Percentiles rank a stretch among this genome's conserved stretches.
Evolutionary conservation across 129 eudicot genomes (phyloP).

Genomic region (Erigeron canadensis): DNA sequence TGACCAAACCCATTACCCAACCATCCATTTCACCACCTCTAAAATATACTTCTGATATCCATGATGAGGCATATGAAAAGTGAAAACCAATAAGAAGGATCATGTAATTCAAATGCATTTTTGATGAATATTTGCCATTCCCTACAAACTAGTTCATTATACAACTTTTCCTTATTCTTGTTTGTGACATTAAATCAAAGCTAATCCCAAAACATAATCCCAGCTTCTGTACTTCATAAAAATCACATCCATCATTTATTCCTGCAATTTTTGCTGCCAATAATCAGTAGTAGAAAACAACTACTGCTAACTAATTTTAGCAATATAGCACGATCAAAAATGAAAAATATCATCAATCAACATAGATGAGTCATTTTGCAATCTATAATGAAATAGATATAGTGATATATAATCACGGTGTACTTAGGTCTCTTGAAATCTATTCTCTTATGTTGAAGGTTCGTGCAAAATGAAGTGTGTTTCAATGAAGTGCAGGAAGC

Average conservation of each 20-base stretch:
- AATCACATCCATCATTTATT: slow-evolving; percentile 28
- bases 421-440: too few relatives aligned
- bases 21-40: too few relatives aligned
- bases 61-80: too few relatives aligned
- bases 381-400: not conserved
- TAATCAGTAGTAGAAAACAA: not conserved
- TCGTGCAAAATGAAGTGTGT: slow-evolving; percentile 11
- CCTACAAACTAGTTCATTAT: slow-evolving; percentile 14
- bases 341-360: not conserved
- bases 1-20: too few relatives aligned
- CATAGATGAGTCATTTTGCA: not conserved
- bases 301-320: too few relatives aligned
- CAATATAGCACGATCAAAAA: too few relatives aligned
- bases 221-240: slow-evolving; percentile 3
- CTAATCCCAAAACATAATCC: not conserved
- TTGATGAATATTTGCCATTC: slow-evolving; percentile 2
- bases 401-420: not conserved
- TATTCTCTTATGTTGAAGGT: too few relatives aligned
- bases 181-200: not conserved
- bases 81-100: not conserved
- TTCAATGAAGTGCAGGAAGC: not conserved
- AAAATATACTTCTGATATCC: too few relatives aligned
- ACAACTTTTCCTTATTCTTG: slow-evolving; percentile 13
- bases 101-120: not conserved
- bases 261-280: slow-evolving; percentile 29